Conservation (phyloP, 129 eudicot species). For the Escallonia herrerae region DNA sequence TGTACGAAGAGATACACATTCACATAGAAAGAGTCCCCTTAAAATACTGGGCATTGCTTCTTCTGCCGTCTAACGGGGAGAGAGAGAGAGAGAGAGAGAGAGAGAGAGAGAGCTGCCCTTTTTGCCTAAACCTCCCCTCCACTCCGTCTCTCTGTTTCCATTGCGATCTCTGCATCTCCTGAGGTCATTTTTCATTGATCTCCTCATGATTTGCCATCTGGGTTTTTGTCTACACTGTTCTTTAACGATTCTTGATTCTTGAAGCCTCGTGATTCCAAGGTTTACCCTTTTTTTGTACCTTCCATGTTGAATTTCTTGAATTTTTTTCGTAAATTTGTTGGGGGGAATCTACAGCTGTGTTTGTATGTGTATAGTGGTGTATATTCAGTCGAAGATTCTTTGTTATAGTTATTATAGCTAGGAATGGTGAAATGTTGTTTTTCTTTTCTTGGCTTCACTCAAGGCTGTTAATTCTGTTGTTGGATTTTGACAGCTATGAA, state of each 20-base stretch:
- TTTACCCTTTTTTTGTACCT: background rate
- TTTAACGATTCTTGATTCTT: background rate
- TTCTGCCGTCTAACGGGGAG: slow-evolving; percentile 12
- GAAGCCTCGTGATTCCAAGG: slow-evolving; percentile 4
- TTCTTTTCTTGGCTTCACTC: background rate
- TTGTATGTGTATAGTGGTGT: background rate
- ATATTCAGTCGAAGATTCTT: background rate
- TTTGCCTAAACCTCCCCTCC: background rate
- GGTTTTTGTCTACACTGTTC: background rate
- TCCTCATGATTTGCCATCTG: slow-evolving; percentile 2
- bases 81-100: slow-evolving; percentile 12
- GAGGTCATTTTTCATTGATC: slow-evolving; percentile 13
- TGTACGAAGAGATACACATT: background rate
- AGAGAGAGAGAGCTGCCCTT: background rate
- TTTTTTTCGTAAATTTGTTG: background rate
- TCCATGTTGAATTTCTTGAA: background rate
- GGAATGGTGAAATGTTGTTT: background rate
- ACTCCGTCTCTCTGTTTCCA: slow-evolving; percentile 12
- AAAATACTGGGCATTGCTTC: slow-evolving; percentile 31
- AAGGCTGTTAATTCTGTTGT: background rate
- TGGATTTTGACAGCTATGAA: slow-evolving; percentile 5
- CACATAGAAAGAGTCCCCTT: slow-evolving; percentile 6
- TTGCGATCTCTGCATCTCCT: slow-evolving; percentile 13
- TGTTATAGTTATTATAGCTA: slow-evolving; percentile 5
- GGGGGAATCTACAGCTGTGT: background rate